Evolutionary conservation across 2,329 filamentous ascomycete genomes (phyloP).

Genomic region (Aureobasidium sp.): DNA sequence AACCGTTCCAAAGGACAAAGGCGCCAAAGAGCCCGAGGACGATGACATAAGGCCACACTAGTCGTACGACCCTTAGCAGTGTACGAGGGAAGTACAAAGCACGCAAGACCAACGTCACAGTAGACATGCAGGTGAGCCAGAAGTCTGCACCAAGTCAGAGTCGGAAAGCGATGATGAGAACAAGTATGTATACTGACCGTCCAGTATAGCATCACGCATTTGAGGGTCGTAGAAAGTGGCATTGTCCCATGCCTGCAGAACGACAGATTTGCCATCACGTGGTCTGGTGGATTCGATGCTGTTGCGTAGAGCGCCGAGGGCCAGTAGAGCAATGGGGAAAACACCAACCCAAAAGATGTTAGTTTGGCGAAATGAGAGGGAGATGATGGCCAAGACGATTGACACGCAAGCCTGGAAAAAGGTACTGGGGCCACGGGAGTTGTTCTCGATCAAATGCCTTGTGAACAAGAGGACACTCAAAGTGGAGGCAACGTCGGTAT

Average conservation of each 20-base stretch:
- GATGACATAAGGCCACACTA: slow-evolving; percentile 42
- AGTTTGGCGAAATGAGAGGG: slow-evolving; percentile 79
- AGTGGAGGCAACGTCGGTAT: slow-evolving; percentile 83
- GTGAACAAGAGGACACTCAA: slow-evolving; percentile 65
- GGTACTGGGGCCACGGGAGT: slow-evolving; percentile 1
- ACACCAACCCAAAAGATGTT: slow-evolving; percentile 93
- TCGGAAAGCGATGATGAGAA: background rate
- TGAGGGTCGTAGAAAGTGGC: slow-evolving; percentile 42
- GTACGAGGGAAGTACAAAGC: background rate
- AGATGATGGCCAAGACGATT: slow-evolving; percentile 51
- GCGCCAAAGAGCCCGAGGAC: slow-evolving; percentile 58
- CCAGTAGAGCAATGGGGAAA: slow-evolving; percentile 52
- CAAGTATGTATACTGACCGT: slow-evolving; percentile 30
- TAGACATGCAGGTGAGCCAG: slow-evolving; percentile 13
- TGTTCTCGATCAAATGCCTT: slow-evolving; percentile 33
- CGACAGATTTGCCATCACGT: slow-evolving; percentile 15
- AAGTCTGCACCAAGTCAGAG: slow-evolving; percentile 19
- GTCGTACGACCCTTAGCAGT: background rate
- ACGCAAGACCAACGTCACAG: background rate
- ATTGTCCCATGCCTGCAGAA: slow-evolving; percentile 29
- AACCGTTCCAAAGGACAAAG: slow-evolving; percentile 81
- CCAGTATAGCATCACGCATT: slow-evolving; percentile 38
- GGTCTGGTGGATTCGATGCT: slow-evolving; percentile 36
- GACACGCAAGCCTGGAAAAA: slow-evolving; percentile 16
- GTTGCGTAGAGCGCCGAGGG: slow-evolving; percentile 43